Percentiles rank a stretch among this genome's conserved stretches.
Evolutionary conservation across 2,329 filamentous ascomycete genomes (phyloP).

Genomic region (Aspergillus transmontanensis): DNA sequence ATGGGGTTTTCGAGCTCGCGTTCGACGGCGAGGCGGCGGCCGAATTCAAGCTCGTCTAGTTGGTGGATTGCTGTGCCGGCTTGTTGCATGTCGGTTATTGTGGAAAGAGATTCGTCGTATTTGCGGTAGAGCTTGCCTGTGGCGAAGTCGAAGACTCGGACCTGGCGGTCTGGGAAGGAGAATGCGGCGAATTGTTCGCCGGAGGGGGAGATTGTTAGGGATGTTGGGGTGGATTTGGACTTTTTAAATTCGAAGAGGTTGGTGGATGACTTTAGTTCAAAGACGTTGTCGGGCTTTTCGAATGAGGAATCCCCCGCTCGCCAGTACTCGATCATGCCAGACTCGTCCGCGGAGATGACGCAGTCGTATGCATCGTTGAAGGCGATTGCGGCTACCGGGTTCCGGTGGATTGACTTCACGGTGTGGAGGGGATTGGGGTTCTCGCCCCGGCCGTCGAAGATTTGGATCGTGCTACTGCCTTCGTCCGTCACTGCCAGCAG

Average conservation of each 20-base stretch:
- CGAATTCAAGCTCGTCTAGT: constrained; percentile 89
- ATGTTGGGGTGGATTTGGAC: constrained; percentile 79
- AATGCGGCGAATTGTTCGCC: constrained; percentile 85
- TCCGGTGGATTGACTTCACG: constrained; percentile 77
- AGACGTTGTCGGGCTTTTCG: constrained; percentile 90
- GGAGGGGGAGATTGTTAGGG: constrained; percentile 81
- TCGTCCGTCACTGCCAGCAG: constrained; percentile 82
- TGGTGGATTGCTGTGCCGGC: constrained; percentile 81
- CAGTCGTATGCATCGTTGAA: constrained; percentile 91
- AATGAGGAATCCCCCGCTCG: constrained; percentile 70
- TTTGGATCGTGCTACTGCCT: constrained; percentile 69
- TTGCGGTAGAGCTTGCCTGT: constrained; percentile 85
- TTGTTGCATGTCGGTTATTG: constrained; percentile 92
- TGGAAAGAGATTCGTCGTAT: constrained; percentile 91
- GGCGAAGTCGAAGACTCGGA: constrained; percentile 90
- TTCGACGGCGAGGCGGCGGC: constrained; percentile 81
- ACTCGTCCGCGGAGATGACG: constrained; percentile 83
- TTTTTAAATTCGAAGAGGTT: constrained; percentile 98
- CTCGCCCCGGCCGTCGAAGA: constrained; percentile 91
- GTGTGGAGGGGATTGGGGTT: constrained; percentile 74
- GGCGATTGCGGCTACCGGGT: constrained; percentile 78
- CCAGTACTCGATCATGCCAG: constrained; percentile 98
- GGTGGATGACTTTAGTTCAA: constrained; percentile 89
- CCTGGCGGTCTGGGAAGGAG: constrained; percentile 90
- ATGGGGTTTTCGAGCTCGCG: constrained; percentile 75